Conservation (phyloP, 805 yeast species). For the Brettanomyces anomalus region DNA sequence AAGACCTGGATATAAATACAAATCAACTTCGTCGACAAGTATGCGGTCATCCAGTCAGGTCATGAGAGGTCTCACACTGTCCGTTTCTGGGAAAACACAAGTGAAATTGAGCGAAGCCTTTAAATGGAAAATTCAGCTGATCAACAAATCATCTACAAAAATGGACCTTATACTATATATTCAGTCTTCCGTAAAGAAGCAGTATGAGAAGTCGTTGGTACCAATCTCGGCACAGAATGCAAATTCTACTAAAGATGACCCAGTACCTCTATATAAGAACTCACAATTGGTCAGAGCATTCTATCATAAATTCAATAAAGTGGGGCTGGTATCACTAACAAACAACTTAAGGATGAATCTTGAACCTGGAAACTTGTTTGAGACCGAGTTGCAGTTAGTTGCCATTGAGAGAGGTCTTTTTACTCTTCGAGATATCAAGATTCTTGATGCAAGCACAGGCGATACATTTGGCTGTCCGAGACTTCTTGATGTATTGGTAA, state of each 20-base stretch:
- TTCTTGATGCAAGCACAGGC: constrained; percentile 55
- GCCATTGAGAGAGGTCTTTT: constrained; percentile 61
- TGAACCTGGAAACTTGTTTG: constrained; percentile 54
- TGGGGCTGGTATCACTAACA: constrained; percentile 54
- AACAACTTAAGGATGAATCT: constrained; percentile 56
- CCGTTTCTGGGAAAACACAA: constrained; percentile 54
- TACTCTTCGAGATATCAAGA: constrained; percentile 53
- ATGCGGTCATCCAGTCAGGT: constrained; percentile 8
- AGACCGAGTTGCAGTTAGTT: constrained; percentile 49
- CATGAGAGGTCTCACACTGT: constrained; percentile 33
- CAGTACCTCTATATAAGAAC: constrained; percentile 22
- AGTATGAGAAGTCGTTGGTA: constrained; percentile 28
- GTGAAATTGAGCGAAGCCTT: constrained; percentile 52
- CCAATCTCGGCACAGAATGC: constrained; percentile 24
- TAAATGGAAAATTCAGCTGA: constrained; percentile 57
- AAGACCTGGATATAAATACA: constrained; percentile 9
- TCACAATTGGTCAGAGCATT: constrained; percentile 19
- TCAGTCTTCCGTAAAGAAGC: constrained; percentile 27
- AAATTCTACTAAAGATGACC: constrained; percentile 13
- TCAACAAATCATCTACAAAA: constrained; percentile 45
- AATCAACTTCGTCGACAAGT: constrained; percentile 16
- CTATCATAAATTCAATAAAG: constrained; percentile 30
- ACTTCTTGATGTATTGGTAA: constrained; percentile 59
- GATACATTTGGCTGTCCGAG: constrained; percentile 66
- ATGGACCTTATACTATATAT: constrained; percentile 45